Evolutionary conservation across 768 basidiomycete species (phyloP).

Genomic region (Pulveroboletus sp.): DNA sequence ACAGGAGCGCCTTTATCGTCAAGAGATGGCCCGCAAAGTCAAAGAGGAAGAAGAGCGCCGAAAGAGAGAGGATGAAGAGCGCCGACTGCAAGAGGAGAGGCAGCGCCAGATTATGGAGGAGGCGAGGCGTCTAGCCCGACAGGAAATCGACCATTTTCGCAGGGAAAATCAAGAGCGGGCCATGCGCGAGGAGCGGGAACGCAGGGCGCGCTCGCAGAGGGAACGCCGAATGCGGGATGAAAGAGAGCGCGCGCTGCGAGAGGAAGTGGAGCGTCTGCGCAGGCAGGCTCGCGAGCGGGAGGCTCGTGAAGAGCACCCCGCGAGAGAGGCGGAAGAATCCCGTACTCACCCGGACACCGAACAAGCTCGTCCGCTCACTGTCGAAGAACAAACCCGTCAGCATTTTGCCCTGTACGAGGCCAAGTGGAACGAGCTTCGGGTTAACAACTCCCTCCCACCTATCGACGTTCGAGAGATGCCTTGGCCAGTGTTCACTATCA

Average conservation of each 20-base stretch:
- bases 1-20: slow-evolving; percentile 15
- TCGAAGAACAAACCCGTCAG: slow-evolving; percentile 5
- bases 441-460: slow-evolving; percentile 12
- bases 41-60: slow-evolving; percentile 14
- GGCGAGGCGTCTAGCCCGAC: slow-evolving; percentile 1
- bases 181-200: slow-evolving; percentile 10
- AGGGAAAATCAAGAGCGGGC: too few species aligned
- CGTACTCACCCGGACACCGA: slow-evolving; percentile 22
- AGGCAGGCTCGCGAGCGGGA: slow-evolving; percentile 4
- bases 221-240: slow-evolving; percentile 12
- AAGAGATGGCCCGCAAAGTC: slow-evolving; percentile 5
- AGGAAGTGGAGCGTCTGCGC: slow-evolving; percentile 12
- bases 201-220: not conserved
- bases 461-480: slow-evolving; percentile 36
- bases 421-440: slow-evolving; percentile 37
- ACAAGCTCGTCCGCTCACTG: slow-evolving; percentile 7
- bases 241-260: slow-evolving; percentile 8
- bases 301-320: slow-evolving; percentile 14
- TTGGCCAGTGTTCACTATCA: slow-evolving; percentile 39
- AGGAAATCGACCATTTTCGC: not conserved
- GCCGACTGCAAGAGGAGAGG: slow-evolving; percentile 2
- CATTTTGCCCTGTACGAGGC: slow-evolving; percentile 29
- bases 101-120: slow-evolving; percentile 13
- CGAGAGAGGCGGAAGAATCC: slow-evolving; percentile 18
- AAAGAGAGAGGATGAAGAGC: slow-evolving; percentile 12